These are phyloP conservation scores for Trichoderma simmonsii DNA, from an alignment of 2,329 filamentous ascomycete species.

Conservation along the genomic window DNA sequence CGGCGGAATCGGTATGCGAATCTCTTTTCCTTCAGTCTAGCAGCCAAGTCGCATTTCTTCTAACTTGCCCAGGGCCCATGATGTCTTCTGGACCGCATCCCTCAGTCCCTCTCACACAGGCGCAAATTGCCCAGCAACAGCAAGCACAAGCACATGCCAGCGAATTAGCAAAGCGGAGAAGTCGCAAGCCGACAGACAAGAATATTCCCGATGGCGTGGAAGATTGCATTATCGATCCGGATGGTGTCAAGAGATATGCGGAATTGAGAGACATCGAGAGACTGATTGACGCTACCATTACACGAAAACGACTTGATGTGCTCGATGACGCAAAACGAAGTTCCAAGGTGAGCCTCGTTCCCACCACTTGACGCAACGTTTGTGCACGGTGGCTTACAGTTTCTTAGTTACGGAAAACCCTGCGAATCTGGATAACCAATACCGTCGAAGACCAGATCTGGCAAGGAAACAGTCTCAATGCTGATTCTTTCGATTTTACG, in stretches of 20 bases:
- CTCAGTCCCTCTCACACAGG: conserved; percentile 50
- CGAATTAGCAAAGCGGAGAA: conserved; percentile 73
- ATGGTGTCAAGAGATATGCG: conserved; percentile 78
- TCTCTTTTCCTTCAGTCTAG: conserved; percentile 18
- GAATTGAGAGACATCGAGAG: conserved; percentile 83
- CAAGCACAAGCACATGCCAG: conserved; percentile 52
- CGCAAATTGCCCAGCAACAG: conserved; percentile 52
- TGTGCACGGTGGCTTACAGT: conserved; percentile 14
- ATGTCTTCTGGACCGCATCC: conserved; percentile 54
- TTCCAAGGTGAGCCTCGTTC: not conserved
- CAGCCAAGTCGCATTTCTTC: conserved; percentile 13
- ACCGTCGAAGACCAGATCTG: conserved; percentile 92
- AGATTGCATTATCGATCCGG: conserved; percentile 69
- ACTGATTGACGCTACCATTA: conserved; percentile 85
- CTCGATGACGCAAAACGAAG: conserved; percentile 64
- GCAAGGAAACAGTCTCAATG: conserved; percentile 69
- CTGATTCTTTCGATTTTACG: conserved; percentile 78
- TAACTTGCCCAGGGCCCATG: conserved; percentile 46
- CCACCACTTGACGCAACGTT: not conserved
- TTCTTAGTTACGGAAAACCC: conserved; percentile 67
- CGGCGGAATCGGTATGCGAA: conserved; percentile 50
- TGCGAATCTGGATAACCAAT: conserved; percentile 94
- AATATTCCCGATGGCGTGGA: conserved; percentile 89
- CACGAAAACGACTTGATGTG: conserved; percentile 88
- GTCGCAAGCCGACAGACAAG: conserved; percentile 89